Percentiles rank a stretch among this genome's conserved stretches.
These are phyloP conservation scores for Blepharisma japonicum DNA, from an alignment of 73 alveolate species.

Conservation along the genomic window DNA sequence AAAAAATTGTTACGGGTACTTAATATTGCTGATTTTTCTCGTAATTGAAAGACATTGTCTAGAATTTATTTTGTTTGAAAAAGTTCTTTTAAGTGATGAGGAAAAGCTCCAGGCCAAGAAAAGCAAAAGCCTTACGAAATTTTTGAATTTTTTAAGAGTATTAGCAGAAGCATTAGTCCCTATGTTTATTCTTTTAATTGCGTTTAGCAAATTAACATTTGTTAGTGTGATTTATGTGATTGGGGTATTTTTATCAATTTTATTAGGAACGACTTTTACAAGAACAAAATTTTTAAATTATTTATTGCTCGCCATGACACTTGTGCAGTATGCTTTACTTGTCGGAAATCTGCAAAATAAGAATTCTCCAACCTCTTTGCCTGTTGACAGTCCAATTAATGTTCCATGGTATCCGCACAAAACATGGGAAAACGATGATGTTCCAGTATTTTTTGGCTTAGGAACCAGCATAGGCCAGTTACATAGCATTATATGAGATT, in stretches of 20 bases:
- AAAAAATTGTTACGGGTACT: neutral
- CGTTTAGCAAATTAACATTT: slow-evolving; percentile 16
- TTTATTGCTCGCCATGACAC: neutral
- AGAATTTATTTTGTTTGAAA: neutral
- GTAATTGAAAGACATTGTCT: slow-evolving; percentile 11
- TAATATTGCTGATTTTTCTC: neutral
- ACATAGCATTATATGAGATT: neutral
- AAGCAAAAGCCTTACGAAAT: neutral
- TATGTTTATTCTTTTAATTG: slow-evolving; percentile 5
- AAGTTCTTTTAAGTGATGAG: neutral
- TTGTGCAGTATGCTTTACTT: neutral
- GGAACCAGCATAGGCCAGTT: slow-evolving; percentile 16
- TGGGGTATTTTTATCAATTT: neutral
- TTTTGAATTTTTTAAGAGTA: neutral
- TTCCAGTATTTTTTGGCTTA: slow-evolving; percentile 4
- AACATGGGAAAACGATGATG: slow-evolving; percentile 14
- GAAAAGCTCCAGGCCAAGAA: neutral
- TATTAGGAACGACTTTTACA: neutral
- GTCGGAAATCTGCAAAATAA: neutral
- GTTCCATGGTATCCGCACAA: neutral
- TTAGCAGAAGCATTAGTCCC: slow-evolving; percentile 26
- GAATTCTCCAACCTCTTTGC: neutral
- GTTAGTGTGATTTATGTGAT: slow-evolving; percentile 18
- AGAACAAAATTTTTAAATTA: neutral
- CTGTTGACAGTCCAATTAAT: neutral